Evolutionary conservation across 176 grass and related monocot species (phyloP), one percentile per base, ranked within the genome.

Genomic region (Oryza australiensis): DNA sequence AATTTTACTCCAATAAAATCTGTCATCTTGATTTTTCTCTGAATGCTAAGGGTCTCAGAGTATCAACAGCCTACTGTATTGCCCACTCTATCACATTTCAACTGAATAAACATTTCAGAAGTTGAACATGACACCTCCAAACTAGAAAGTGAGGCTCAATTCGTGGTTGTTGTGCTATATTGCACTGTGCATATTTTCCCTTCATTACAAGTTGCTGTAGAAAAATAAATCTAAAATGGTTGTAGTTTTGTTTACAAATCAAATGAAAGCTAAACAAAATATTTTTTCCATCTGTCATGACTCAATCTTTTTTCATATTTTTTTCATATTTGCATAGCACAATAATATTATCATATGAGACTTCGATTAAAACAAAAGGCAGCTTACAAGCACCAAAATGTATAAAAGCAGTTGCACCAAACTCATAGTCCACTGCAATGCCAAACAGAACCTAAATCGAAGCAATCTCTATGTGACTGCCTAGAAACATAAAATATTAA

Each of bases 401-500:
- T 55, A 18, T 8, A 55, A 55, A 55, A 55, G 51, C 18, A 55
- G 20, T 55, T 55, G 51, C 18, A 55, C 51, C 51, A 55, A 55
- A 55, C 7, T 22, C 18, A 55, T 55, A 22, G 7, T 55, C 16
- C 51, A 55, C 18, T 18, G 5, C 6, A 22, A 55, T 55, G 51
- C 5, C 51, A 55, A 55, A 55, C 51, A 55, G 51, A 55, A n/a
- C 51, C 20, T 22, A 20, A 82, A 57, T 28, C 0, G 14, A 83
- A 75, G 81, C 72, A 83, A 75, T 83, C 81, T 75, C 71, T 67
- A 55, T 49, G 42, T 37, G 20, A 23, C 71, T 55, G 20, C 55
- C 18, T 30, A 27, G 63, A 66, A 27, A 57, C 33, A 55, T 28
- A 38, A 74, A 66, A 40, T 12, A 7, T 18, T 24, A 11, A 73